A percentile compares a stretch with the other conserved stretches of the same genome.
Evolutionary conservation across 345 rosid species (phyloP).

Genomic region (Eucalyptus curtisii): DNA sequence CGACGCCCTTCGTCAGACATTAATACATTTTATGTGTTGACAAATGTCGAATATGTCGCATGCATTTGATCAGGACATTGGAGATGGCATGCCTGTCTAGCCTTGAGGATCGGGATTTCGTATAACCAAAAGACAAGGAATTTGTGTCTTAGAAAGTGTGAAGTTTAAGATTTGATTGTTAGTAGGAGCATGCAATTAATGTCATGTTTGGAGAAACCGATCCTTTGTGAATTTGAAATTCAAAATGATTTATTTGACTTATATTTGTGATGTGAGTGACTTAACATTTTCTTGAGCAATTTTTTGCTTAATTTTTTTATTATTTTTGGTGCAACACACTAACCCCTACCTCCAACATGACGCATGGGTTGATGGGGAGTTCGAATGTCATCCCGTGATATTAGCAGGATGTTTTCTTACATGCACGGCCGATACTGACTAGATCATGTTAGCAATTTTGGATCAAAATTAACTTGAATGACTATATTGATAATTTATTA

Average conservation of each 20-base stretch:
- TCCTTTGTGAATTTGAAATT: background rate
- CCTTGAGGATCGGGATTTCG: background rate
- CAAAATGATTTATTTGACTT: background rate
- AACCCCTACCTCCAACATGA: background rate
- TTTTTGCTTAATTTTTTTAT: background rate
- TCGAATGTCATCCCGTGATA: background rate
- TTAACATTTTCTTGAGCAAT: background rate
- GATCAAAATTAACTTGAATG: background rate
- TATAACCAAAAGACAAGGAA: background rate
- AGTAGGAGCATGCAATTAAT: background rate
- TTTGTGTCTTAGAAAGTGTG: background rate
- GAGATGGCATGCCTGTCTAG: background rate
- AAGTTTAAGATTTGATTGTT: background rate
- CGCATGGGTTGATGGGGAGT: background rate
- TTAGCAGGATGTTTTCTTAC: background rate
- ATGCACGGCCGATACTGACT: rapidly evolving
- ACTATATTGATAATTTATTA: too few species aligned
- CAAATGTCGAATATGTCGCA: background rate
- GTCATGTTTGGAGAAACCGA: background rate
- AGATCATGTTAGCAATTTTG: rapidly evolving
- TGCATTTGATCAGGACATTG: background rate
- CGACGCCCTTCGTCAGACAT: background rate
- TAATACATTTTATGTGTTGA: background rate
- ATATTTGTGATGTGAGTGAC: background rate
- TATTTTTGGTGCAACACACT: background rate